These are phyloP conservation scores for Acrocalymma vagum DNA, from an alignment of 2,329 filamentous ascomycete species.

Conservation along the genomic window DNA sequence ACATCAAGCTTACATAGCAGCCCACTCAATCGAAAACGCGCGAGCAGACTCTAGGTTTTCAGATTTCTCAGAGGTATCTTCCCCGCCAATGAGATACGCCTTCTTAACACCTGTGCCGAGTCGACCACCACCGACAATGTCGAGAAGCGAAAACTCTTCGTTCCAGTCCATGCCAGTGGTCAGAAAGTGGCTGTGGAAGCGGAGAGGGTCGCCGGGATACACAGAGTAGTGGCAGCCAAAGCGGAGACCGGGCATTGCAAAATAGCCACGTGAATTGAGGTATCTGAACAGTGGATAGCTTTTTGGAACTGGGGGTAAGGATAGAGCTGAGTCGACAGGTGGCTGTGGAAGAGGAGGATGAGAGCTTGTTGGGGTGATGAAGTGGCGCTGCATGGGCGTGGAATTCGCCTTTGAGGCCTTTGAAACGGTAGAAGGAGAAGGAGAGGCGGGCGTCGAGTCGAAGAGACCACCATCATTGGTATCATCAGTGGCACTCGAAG, in stretches of 20 bases:
- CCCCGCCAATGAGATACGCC: conserved; percentile 84
- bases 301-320: conserved; percentile 45
- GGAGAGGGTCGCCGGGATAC: conserved; percentile 92
- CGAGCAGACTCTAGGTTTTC: conserved; percentile 60
- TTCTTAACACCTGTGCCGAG: conserved; percentile 97
- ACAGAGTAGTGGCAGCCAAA: conserved; percentile 96
- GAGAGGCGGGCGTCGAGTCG: conserved; percentile 21
- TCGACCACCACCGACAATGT: conserved; percentile 85
- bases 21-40: conserved; percentile 92
- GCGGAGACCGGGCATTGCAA: conserved; percentile 87
- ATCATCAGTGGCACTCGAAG: conserved; percentile 14
- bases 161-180: conserved; percentile 88
- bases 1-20: conserved; percentile 85
- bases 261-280: conserved; percentile 82
- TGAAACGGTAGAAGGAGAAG: conserved; percentile 14
- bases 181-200: conserved; percentile 95
- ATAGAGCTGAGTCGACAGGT: conserved; percentile 17
- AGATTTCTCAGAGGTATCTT: conserved; percentile 39
- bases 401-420: conserved; percentile 18
- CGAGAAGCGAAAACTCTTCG: conserved; percentile 82
- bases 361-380: conserved; percentile 57
- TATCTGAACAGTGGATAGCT: conserved; percentile 80
- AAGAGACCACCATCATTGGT: no score
- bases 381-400: conserved; percentile 32
- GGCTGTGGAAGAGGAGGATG: conserved; percentile 44